A percentile compares a stretch with the other conserved stretches of the same genome.
Evolutionary conservation across 495 filamentous ascomycete species (phyloP).

Genomic region (Neurospora sp.): DNA sequence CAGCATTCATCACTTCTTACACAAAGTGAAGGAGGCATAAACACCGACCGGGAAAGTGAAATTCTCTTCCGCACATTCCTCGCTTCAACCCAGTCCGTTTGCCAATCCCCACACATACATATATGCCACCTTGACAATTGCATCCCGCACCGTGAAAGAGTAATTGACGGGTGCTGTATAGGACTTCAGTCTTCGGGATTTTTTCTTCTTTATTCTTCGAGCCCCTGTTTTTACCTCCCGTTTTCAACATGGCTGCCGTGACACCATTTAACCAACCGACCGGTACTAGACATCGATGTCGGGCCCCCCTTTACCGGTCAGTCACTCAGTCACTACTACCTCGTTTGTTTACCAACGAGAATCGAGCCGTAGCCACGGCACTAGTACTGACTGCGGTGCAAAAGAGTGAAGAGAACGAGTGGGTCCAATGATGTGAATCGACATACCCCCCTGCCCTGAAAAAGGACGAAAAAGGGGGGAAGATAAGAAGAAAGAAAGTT

Average conservation of each 20-base stretch:
- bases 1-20: not conserved
- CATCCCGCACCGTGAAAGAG: not conserved
- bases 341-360: not conserved
- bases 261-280: not conserved
- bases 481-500: not conserved
- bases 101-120: not conserved
- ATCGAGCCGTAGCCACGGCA: not conserved
- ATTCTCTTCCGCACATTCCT: not conserved
- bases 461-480: not conserved
- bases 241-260: not conserved
- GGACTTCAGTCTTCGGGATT: not conserved
- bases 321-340: not conserved
- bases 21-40: not conserved
- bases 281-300: not conserved
- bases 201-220: not conserved
- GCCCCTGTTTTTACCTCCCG: not conserved
- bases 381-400: not conserved
- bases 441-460: not conserved
- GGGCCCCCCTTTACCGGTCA: not conserved
- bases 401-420: not conserved
- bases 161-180: not conserved
- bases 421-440: not conserved
- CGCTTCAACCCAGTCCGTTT: not conserved
- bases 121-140: not conserved
- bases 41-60: not conserved